These are phyloP conservation scores for Curvularia lunata DNA, from an alignment of 2,329 filamentous ascomycete species.

Conservation along the genomic window DNA sequence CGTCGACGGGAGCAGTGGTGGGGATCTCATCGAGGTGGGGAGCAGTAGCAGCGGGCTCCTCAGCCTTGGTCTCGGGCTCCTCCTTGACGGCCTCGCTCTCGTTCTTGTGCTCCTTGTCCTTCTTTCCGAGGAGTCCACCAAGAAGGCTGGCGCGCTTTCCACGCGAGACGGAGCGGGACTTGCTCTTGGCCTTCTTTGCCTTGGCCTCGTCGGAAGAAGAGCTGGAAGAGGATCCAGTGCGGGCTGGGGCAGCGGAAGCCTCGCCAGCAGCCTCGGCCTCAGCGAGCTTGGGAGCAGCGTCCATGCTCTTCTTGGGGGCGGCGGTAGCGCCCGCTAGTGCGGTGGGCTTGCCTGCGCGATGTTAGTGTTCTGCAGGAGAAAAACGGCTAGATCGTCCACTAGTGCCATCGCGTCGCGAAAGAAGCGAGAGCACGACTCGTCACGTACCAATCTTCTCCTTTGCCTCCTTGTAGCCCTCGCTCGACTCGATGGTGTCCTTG, in stretches of 20 bases:
- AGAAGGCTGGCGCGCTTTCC: slow-evolving; percentile 65
- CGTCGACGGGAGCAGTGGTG: slow-evolving; percentile 47
- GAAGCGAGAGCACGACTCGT: slow-evolving; percentile 13
- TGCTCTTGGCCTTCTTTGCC: slow-evolving; percentile 57
- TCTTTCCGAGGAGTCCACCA: slow-evolving; percentile 65
- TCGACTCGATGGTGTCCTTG: slow-evolving; percentile 73
- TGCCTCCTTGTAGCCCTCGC: slow-evolving; percentile 87
- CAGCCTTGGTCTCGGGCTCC: slow-evolving; percentile 41
- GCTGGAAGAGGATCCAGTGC: slow-evolving; percentile 50
- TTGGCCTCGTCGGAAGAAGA: slow-evolving; percentile 57
- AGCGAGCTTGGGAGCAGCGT: slow-evolving; percentile 51
- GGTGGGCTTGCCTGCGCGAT: slow-evolving; percentile 49
- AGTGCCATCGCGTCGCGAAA: slow-evolving; percentile 31
- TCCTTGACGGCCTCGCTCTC: slow-evolving; percentile 46
- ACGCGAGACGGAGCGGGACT: slow-evolving; percentile 66
- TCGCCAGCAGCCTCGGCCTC: slow-evolving; percentile 41
- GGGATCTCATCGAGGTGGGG: slow-evolving; percentile 41
- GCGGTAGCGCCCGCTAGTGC: slow-evolving; percentile 48
- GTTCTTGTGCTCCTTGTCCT: slow-evolving; percentile 60
- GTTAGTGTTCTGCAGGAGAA: slow-evolving; percentile 46
- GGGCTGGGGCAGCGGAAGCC: slow-evolving; percentile 35
- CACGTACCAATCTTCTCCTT: slow-evolving; percentile 71
- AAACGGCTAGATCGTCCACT: slow-evolving; percentile 41
- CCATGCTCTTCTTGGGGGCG: slow-evolving; percentile 57
- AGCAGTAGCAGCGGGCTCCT: slow-evolving; percentile 37